A percentile compares a stretch with the other conserved stretches of the same genome.
These are phyloP conservation scores for Cicer yamashitae DNA, from an alignment of 306 rosid genomes.

Conservation along the genomic window DNA sequence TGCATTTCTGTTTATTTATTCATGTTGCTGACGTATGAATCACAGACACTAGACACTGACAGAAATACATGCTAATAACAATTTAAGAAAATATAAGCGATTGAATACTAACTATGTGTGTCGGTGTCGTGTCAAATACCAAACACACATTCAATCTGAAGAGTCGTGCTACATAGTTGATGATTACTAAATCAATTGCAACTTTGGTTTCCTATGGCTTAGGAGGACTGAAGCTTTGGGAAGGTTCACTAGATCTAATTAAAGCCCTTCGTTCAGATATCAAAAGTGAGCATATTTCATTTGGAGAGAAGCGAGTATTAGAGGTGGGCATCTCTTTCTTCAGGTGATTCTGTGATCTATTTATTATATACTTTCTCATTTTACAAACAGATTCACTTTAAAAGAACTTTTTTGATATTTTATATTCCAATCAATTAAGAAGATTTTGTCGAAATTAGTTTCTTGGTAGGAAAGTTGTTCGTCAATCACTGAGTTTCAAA, in stretches of 20 bases:
- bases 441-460: slow-evolving; percentile 12
- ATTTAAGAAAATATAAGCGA: too few species aligned
- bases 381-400: not conserved
- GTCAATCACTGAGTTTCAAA: slow-evolving; percentile 28
- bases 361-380: not conserved
- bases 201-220: slow-evolving; percentile 29
- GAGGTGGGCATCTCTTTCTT: slow-evolving; percentile 68
- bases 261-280: slow-evolving; percentile 71
- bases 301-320: slow-evolving; percentile 71
- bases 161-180: not conserved
- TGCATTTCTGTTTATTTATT: slow-evolving; percentile 34
- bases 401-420: not conserved
- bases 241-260: slow-evolving; percentile 84
- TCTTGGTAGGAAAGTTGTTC: not conserved
- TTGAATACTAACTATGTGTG: too few species aligned
- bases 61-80: not conserved
- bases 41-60: not conserved
- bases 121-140: too few species aligned
- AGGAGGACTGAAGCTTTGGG: slow-evolving; percentile 96
- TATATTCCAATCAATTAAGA: slow-evolving; percentile 17
- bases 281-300: slow-evolving; percentile 56
- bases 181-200: slow-evolving; percentile 3
- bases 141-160: not conserved
- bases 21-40: not conserved
- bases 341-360: slow-evolving; percentile 43